Percentiles rank a stretch among this genome's conserved stretches.
Conservation (phyloP, 495 filamentous ascomycete species). For the Jackrogersella multiformis region DNA sequence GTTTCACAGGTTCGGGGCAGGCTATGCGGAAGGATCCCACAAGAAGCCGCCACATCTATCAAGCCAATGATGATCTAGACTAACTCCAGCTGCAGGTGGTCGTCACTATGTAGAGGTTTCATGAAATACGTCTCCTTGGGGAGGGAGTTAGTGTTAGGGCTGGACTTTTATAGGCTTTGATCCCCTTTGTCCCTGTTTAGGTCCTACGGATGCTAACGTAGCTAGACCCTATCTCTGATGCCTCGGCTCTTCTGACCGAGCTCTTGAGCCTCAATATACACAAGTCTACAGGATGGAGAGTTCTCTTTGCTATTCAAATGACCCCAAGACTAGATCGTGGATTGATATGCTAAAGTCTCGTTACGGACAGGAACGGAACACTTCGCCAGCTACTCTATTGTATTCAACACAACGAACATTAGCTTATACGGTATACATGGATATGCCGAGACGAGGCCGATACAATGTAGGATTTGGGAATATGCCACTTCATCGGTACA, state of each 20-base stretch:
- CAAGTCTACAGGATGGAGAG: slow-evolving; percentile 36
- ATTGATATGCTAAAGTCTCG: slow-evolving; percentile 46
- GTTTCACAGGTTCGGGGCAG: slow-evolving; percentile 94
- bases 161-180: slow-evolving; percentile 46
- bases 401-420: too few species aligned
- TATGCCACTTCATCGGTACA: not conserved
- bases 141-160: slow-evolving; percentile 17
- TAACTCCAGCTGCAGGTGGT: slow-evolving; percentile 45
- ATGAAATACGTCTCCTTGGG: slow-evolving; percentile 4
- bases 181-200: slow-evolving; percentile 45
- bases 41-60: slow-evolving; percentile 85
- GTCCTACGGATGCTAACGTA: slow-evolving; percentile 48
- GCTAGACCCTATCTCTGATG: slow-evolving; percentile 43
- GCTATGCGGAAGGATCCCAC: slow-evolving; percentile 91
- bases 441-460: not conserved
- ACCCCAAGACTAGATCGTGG: slow-evolving; percentile 12
- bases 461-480: not conserved
- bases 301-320: slow-evolving; percentile 30
- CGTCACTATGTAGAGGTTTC: slow-evolving; percentile 6
- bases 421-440: not conserved
- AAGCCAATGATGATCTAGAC: slow-evolving; percentile 80
- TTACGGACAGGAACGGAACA: slow-evolving; percentile 30
- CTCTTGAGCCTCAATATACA: slow-evolving; percentile 37
- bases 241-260: slow-evolving; percentile 32
- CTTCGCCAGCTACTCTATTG: not conserved